Conservation (phyloP, 148 eudicot species). For the Chenopodium album region DNA sequence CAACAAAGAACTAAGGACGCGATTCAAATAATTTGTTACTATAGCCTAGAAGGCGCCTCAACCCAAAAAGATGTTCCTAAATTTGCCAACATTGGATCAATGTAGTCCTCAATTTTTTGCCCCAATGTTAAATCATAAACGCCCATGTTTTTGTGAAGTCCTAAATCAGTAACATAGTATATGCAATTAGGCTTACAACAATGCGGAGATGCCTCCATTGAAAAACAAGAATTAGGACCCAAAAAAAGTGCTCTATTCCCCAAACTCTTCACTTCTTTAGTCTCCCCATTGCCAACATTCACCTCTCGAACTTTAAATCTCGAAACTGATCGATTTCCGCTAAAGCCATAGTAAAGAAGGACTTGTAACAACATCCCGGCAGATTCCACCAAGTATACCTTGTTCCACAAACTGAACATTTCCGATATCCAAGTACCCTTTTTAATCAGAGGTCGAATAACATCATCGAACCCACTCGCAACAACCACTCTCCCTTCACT, state of each 20-base stretch:
- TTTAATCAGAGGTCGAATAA: background rate
- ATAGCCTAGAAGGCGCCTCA: too few relatives aligned
- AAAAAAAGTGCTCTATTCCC: background rate
- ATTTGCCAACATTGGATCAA: too few relatives aligned
- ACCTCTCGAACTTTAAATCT: background rate
- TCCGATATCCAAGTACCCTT: background rate
- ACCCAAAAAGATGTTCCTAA: too few relatives aligned
- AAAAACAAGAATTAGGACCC: constrained; percentile 1
- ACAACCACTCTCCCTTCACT: background rate
- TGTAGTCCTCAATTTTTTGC: too few relatives aligned
- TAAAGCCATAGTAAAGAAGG: background rate
- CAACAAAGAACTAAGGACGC: too few relatives aligned
- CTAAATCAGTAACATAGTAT: too few relatives aligned
- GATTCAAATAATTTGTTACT: too few relatives aligned
- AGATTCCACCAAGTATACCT: constrained; percentile 1
- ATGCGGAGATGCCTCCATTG: background rate
- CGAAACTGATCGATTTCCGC: background rate
- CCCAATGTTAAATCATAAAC: too few relatives aligned
- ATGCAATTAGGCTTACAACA: too few relatives aligned
- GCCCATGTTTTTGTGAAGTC: too few relatives aligned
- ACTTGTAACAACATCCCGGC: background rate
- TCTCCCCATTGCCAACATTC: background rate
- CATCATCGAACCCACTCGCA: too few relatives aligned
- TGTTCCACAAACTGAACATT: too few relatives aligned
- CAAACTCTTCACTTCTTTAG: background rate